Percentiles rank a stretch among this genome's conserved stretches.
Evolutionary conservation across 805 yeast genomes (phyloP).

Genomic region (Nakazawaea siamensis): DNA sequence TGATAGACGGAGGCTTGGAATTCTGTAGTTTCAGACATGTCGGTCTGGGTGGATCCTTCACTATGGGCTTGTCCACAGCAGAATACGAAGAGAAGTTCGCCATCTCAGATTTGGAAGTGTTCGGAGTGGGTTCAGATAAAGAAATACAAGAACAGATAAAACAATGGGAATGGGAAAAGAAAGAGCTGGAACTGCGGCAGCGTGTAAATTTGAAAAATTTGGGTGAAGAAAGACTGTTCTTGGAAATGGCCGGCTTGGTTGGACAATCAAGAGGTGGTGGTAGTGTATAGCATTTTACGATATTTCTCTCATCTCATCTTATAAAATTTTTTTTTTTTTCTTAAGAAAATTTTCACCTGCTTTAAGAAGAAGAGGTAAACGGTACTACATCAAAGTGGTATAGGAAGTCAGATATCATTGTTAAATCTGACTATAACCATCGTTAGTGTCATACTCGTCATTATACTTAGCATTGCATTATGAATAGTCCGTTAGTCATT

Average conservation of each 20-base stretch:
- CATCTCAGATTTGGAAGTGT: constrained; percentile 75
- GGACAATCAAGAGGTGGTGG: constrained; percentile 42
- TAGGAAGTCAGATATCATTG: too few relatives aligned
- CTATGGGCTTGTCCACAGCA: constrained; percentile 24
- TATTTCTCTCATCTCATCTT: constrained; percentile 8
- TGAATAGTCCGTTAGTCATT: constrained; percentile 5
- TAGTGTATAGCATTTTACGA: constrained; percentile 35
- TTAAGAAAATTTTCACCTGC: not conserved
- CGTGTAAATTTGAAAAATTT: constrained; percentile 54
- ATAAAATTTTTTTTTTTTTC: constrained; percentile 3
- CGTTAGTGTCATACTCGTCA: too few relatives aligned
- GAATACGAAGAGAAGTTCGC: constrained; percentile 63
- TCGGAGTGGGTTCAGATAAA: constrained; percentile 83
- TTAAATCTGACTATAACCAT: too few relatives aligned
- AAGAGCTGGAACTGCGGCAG: constrained; percentile 75
- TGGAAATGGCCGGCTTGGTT: constrained; percentile 73
- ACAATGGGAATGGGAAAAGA: constrained; percentile 87
- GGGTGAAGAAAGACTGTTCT: constrained; percentile 76
- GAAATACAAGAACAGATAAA: constrained; percentile 71
- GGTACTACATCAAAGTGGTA: not conserved
- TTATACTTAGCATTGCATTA: not conserved
- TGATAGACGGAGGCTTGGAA: constrained; percentile 72
- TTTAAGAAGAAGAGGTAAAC: too few relatives aligned
- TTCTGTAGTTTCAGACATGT: constrained; percentile 72
- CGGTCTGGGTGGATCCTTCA: constrained; percentile 44